Evolutionary conservation across 2,329 filamentous ascomycete species (phyloP), one percentile per base, ranked within the genome.

Genomic region (Parasarocladium wereldwijsianum): DNA sequence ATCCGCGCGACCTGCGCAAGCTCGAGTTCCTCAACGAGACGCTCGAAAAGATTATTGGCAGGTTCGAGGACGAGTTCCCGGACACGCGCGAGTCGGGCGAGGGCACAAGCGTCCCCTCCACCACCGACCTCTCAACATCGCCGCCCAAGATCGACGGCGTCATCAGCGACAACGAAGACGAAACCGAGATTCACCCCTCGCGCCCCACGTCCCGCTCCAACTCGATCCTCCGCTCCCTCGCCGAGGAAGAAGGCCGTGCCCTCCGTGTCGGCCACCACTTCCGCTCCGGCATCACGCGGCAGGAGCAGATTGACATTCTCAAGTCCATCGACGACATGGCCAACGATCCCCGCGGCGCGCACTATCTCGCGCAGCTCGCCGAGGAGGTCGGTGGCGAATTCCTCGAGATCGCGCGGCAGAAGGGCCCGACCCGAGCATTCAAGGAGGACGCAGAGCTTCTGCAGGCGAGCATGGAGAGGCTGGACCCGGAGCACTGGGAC

Each of bases 31-130:
- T 98, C 17, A 85, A 94, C 44, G 65, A 79, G 36, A 96, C 90
- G 0, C 64, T 98, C 8, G 69, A 85, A 44, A 77, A 79, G 40
- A 94, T 96, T 57, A 96, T 96, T 45, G 76, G 83, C 48, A 79
- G 90, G 17, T 98, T 96, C 48, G 90, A 96, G 51, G 81, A 93
- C 48, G 87, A 96, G 52, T 96, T 85, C 44, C 90, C 90, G 0
- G 87, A 96, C 47, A 92, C 82, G 1, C 74, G 83, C 20, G 60
- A 43, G 43, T 26, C 40, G 8, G 19, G 19, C n/a, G 19, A 16
- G 4, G 17, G 19, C 5, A 21, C 24, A 5, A 19, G 23, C 11
- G 28, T 24, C 9, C 28, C 23, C 6, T 14, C 24, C 7, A 19
- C 28, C 12, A 30, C 19, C 20, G 24, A 45, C 23, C 24, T 43